Conservation (phyloP, 305 asterid species). For the Fraxinus angustifolia region DNA sequence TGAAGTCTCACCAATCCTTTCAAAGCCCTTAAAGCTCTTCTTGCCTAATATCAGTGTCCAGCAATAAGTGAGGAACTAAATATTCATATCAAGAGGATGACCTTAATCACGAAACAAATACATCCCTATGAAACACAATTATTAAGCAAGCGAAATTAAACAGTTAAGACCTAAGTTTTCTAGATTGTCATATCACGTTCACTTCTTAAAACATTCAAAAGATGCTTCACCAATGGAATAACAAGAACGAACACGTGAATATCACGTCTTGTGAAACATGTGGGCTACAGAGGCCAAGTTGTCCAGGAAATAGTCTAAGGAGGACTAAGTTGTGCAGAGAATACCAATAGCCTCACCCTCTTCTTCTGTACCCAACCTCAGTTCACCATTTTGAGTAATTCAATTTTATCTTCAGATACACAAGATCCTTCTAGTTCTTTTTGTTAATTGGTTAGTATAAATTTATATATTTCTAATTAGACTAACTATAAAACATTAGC, state of each 20-base stretch:
- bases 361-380: neutral
- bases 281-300: neutral
- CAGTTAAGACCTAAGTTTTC: neutral
- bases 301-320: neutral
- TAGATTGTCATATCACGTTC: neutral
- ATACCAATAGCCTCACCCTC: neutral
- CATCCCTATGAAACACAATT: neutral
- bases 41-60: conserved; percentile 47
- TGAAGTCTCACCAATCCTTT: conserved; percentile 92
- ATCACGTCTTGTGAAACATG: neutral
- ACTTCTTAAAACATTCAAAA: neutral
- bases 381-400: neutral
- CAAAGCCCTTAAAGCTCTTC: conserved; percentile 87
- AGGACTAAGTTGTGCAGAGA: neutral
- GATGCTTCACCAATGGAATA: neutral
- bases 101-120: neutral
- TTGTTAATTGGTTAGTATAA: neutral
- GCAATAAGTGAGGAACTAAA: conserved; percentile 1
- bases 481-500: neutral
- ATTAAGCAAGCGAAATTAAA: neutral
- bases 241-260: neutral
- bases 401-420: neutral
- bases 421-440: neutral
- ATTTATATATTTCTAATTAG: neutral
- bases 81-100: neutral